phyloP scores from a whole-genome alignment of 2,329 filamentous ascomycete species.

The Nemania serpens region DNA sequence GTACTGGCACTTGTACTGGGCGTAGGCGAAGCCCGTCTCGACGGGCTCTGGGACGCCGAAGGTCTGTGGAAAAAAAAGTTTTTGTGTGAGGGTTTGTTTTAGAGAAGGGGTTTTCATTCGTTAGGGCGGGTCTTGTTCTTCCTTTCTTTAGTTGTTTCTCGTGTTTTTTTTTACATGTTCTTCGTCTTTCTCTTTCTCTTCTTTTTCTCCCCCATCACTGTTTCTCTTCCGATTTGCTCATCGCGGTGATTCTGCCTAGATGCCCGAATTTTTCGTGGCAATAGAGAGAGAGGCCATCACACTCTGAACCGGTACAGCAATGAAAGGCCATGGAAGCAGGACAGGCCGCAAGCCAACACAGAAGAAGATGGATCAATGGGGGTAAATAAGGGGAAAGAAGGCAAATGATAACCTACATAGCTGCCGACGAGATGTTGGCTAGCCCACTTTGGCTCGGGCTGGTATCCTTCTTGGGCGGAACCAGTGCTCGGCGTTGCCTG shows the following conservation, averaged over 20 bases:
- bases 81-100: not conserved
- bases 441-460: slow-evolving; percentile 38
- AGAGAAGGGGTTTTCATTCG: not conserved
- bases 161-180: not conserved
- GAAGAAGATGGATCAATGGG: not conserved
- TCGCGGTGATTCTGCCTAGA: too few species aligned
- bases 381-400: not conserved
- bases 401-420: slow-evolving; percentile 31
- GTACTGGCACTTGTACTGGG: slow-evolving; percentile 44
- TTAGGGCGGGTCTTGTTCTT: not conserved
- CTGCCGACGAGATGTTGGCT: slow-evolving; percentile 34
- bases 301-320: too few species aligned
- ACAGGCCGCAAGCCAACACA: not conserved
- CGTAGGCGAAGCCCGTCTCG: slow-evolving; percentile 41
- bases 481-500: slow-evolving; percentile 30
- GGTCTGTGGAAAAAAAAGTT: too few species aligned
- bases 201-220: too few species aligned
- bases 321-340: too few species aligned
- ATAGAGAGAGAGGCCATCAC: too few species aligned
- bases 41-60: slow-evolving; percentile 37
- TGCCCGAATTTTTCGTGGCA: too few species aligned
- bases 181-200: too few species aligned
- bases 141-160: not conserved
- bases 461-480: slow-evolving; percentile 30
- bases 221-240: too few species aligned